Base-by-base conservation (phyloP, 2,329 filamentous ascomycete genomes). In the Ophioceras dolichostomum region DNA sequence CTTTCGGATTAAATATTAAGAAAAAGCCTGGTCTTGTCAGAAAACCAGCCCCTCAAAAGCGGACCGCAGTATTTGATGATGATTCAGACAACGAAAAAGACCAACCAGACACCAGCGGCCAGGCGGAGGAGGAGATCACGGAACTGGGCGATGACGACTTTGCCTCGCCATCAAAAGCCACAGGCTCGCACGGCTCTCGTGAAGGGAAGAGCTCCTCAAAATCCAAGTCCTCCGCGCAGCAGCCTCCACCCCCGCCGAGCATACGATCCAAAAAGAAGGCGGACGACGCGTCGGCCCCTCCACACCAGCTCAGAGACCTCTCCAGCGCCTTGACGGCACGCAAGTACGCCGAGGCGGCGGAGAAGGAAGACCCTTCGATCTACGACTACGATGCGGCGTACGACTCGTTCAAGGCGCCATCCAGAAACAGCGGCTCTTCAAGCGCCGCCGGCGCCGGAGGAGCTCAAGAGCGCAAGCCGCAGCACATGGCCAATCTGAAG, bases 311-410 rank as follows among this genome's bases (percentile, higher is more conserved):
- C 47, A 71, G 70, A 26, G 80, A 87, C 49, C 67, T 85, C 2
- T 83, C 82, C 3, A 73, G 74, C 48, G 61, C 73, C 2, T 64
- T 79, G 22, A 64, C 74, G 21, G 74, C 80, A 19, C 71, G 73
- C 37, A 76, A 72, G 47, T 68, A 81, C 47, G 71, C 74, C 27
- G 66, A 77, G 44, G 73, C 74, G 13, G 83, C 82, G 2, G 66
- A 76, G 43, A 68, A 74, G 41, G 53, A 81, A 8, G 84, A 91
- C 49, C 64, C 82, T 2, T 79, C 75, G 34, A 78, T 91, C 47
- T 91, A 88, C 64, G 84, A 91, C 59, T 93, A 91, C 61, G 85
- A 93, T 54, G 72, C 71, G 2, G 82, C 85, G 17, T 88, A 86
- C 60, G 83, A 89, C 48, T 81, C 79, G 1, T 65, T 89, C 29